Conservation (phyloP, 2,329 filamentous ascomycete genomes). For the Parastagonospora nodorum region DNA sequence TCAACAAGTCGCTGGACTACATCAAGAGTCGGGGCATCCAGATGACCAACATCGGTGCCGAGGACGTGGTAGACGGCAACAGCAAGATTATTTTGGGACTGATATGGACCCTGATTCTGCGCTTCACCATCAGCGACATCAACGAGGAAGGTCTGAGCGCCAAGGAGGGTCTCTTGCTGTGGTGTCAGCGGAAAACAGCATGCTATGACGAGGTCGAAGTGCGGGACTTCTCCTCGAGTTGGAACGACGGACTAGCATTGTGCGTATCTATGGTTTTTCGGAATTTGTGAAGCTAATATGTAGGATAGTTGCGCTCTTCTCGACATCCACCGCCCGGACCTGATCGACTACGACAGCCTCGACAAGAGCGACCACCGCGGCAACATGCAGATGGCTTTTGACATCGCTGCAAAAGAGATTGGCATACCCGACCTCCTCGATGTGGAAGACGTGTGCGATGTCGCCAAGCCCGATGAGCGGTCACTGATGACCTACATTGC, state of each 20-base stretch:
- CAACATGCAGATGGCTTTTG: slow-evolving; percentile 98
- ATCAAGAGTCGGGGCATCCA: slow-evolving; percentile 90
- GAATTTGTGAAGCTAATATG: slow-evolving; percentile 7
- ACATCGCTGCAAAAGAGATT: slow-evolving; percentile 94
- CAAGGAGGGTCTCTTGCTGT: slow-evolving; percentile 91
- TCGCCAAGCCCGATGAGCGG: slow-evolving; percentile 92
- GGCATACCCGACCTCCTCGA: slow-evolving; percentile 95
- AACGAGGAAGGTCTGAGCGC: slow-evolving; percentile 97
- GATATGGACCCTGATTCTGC: slow-evolving; percentile 97
- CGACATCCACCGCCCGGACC: slow-evolving; percentile 94
- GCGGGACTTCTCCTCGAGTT: slow-evolving; percentile 90
- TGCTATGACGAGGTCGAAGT: slow-evolving; percentile 98
- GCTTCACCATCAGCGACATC: slow-evolving; percentile 98
- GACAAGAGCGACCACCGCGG: slow-evolving; percentile 93
- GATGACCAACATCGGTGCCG: slow-evolving; percentile 97
- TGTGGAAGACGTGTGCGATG: slow-evolving; percentile 97
- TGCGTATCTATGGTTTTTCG: slow-evolving; percentile 28
- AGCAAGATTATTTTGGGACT: slow-evolving; percentile 95
- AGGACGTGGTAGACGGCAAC: slow-evolving; percentile 98
- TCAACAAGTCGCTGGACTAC: slow-evolving; percentile 92
- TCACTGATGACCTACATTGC: slow-evolving; percentile 99
- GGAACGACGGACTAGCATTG: slow-evolving; percentile 97
- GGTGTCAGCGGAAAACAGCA: slow-evolving; percentile 98
- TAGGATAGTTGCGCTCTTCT: slow-evolving; percentile 76
- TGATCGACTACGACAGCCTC: slow-evolving; percentile 94